Percentiles rank a stretch among this genome's conserved stretches.
Conservation (phyloP, 1,284 basidiomycete species). For the Sporisorium reilianum region DNA sequence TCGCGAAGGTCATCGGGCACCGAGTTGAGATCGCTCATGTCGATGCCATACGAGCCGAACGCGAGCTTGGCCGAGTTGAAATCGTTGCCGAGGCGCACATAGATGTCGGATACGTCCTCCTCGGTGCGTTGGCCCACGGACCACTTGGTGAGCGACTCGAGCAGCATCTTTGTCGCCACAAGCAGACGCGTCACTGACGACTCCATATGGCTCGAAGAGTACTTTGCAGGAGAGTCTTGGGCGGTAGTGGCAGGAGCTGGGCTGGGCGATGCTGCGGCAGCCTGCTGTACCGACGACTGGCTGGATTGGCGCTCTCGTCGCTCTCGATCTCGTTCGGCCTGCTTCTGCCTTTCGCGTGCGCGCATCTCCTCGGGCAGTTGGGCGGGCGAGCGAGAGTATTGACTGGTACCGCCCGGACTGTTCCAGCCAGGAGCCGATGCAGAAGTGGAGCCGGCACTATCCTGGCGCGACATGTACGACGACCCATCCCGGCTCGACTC, state of each 20-base stretch:
- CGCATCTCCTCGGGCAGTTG: constrained; percentile 56
- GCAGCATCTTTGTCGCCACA: constrained; percentile 92
- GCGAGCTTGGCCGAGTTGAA: constrained; percentile 93
- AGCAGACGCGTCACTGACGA: constrained; percentile 91
- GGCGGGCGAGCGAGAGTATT: constrained; percentile 37
- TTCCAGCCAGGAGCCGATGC: constrained; percentile 31
- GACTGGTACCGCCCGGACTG: constrained; percentile 19
- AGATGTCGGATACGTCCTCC: constrained; percentile 90
- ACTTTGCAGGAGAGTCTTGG: constrained; percentile 35
- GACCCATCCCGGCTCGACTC: constrained; percentile 21
- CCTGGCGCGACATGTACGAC: constrained; percentile 38
- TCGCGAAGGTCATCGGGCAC: constrained; percentile 89
- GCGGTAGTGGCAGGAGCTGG: constrained; percentile 11
- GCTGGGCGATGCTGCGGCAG: constrained; percentile 9
- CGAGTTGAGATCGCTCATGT: constrained; percentile 88
- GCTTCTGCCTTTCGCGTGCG: constrained; percentile 45
- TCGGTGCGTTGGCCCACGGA: constrained; percentile 78
- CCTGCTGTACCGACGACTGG: constrained; percentile 29
- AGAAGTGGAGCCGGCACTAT: constrained; percentile 39
- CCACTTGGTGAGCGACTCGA: constrained; percentile 85
- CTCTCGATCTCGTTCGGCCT: constrained; percentile 43
- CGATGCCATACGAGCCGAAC: constrained; percentile 86
- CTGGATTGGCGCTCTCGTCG: constrained; percentile 40
- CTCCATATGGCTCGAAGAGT: constrained; percentile 75
- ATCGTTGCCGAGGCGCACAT: constrained; percentile 95